Conservation (phyloP, 208 protist genomes). For the Angomonas deanei region DNA sequence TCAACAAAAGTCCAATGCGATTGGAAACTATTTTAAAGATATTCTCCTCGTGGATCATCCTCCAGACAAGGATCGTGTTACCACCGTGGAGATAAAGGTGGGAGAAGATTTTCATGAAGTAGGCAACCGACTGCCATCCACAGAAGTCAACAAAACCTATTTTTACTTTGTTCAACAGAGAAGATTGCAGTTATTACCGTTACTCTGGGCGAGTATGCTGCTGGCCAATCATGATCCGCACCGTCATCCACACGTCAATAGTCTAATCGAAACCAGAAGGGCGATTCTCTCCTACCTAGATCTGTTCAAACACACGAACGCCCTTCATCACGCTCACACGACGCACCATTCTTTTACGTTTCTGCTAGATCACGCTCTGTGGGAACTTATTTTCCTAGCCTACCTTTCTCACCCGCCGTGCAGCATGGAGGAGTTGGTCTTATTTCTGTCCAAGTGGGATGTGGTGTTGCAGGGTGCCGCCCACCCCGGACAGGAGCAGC, state of each 20-base stretch:
- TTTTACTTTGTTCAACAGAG: neutral
- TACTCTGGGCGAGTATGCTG: neutral
- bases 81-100: neutral
- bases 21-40: neutral
- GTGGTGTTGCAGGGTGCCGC: no score
- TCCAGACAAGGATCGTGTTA: no score
- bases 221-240: no score
- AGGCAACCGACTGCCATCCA: no score
- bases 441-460: neutral
- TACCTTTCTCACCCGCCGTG: neutral
- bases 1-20: neutral
- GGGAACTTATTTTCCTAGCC: neutral
- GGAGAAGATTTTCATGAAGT: neutral
- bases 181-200: neutral
- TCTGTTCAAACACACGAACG: no score
- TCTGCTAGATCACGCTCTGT: neutral
- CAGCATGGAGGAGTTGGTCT: neutral
- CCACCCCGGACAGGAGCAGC: no score
- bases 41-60: neutral
- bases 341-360: neutral
- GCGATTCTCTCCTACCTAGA: no score
- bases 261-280: no score
- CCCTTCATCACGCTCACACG: neutral
- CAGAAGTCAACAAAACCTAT: no score
- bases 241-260: no score